Percentiles rank a stretch among this genome's conserved stretches.
phyloP scores from a whole-genome alignment of 2,329 filamentous ascomycete species.

The Neurospora sp. region DNA sequence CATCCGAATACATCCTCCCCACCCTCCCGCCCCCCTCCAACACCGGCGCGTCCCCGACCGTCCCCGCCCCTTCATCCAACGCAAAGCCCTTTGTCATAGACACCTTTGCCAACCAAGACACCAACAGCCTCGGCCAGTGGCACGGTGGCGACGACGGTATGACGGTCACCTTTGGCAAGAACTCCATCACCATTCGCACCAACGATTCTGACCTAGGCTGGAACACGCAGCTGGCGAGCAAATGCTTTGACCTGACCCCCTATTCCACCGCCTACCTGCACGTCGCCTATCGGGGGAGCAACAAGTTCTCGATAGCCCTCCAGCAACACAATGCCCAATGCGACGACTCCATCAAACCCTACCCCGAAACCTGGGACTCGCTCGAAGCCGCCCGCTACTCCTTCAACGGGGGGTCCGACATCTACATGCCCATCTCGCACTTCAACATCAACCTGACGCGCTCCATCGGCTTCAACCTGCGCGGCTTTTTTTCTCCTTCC shows the following conservation, averaged over 20 bases:
- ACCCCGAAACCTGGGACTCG: slow-evolving; percentile 58
- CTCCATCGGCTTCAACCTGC: slow-evolving; percentile 49
- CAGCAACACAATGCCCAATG: slow-evolving; percentile 58
- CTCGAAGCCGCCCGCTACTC: slow-evolving; percentile 53
- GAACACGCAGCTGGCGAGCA: slow-evolving; percentile 27
- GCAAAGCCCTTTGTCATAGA: slow-evolving; percentile 45
- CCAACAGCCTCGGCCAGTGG: slow-evolving; percentile 54
- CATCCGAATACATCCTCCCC: slow-evolving; percentile 38
- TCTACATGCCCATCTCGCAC: slow-evolving; percentile 59
- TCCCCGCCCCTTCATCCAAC: slow-evolving; percentile 30
- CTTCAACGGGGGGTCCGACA: slow-evolving; percentile 33
- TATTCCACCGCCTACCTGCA: slow-evolving; percentile 53
- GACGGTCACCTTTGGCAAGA: slow-evolving; percentile 38
- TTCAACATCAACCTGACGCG: slow-evolving; percentile 52
- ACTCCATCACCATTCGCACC: slow-evolving; percentile 45
- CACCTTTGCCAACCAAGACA: slow-evolving; percentile 40
- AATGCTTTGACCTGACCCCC: slow-evolving; percentile 45
- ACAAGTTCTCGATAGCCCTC: slow-evolving; percentile 53
- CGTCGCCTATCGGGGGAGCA: slow-evolving; percentile 52
- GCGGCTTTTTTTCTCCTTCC: slow-evolving; percentile 48
- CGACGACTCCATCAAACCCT: slow-evolving; percentile 44
- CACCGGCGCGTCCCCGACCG: slow-evolving; percentile 22
- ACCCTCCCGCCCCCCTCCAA: slow-evolving; percentile 30
- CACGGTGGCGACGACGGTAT: slow-evolving; percentile 56
- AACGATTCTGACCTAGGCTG: slow-evolving; percentile 36